phyloP scores from a whole-genome alignment of 345 rosid species.

The Murraya paniculata region DNA sequence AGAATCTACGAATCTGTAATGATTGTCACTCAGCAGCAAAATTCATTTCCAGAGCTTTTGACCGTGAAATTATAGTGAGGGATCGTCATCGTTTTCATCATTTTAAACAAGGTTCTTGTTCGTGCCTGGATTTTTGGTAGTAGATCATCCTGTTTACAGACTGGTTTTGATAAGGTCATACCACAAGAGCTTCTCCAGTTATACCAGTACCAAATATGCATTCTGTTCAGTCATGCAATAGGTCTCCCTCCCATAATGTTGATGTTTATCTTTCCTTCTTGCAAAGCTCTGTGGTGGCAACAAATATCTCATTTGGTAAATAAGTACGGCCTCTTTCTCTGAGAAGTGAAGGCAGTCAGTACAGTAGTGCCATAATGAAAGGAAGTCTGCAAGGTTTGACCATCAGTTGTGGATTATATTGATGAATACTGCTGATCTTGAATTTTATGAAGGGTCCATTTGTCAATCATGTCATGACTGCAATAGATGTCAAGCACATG shows the following conservation, averaged over 20 bases:
- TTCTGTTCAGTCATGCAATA: neutral
- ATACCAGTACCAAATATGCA: neutral
- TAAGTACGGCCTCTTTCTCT: neutral
- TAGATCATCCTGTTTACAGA: neutral
- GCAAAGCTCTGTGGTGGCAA: neutral
- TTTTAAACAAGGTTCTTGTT: slow-evolving; percentile 45
- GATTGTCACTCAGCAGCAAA: slow-evolving; percentile 45
- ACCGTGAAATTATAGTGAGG: slow-evolving; percentile 47
- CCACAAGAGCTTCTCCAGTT: neutral
- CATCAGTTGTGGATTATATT: neutral
- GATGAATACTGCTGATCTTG: neutral
- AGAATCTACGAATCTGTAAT: slow-evolving; percentile 46
- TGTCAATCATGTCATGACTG: neutral
- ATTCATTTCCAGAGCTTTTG: slow-evolving; percentile 39
- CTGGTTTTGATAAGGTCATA: neutral
- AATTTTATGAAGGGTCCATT: neutral
- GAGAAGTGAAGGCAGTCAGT: neutral
- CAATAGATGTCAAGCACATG: neutral
- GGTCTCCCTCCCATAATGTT: neutral
- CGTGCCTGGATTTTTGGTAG: slow-evolving; percentile 51
- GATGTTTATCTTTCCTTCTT: neutral
- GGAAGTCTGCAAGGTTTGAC: neutral
- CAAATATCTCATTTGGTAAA: neutral
- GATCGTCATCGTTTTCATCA: slow-evolving; percentile 49
- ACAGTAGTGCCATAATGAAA: neutral